These are phyloP conservation scores for Fusarium dimerum DNA, from an alignment of 2,329 filamentous ascomycete genomes.

Conservation along the genomic window DNA sequence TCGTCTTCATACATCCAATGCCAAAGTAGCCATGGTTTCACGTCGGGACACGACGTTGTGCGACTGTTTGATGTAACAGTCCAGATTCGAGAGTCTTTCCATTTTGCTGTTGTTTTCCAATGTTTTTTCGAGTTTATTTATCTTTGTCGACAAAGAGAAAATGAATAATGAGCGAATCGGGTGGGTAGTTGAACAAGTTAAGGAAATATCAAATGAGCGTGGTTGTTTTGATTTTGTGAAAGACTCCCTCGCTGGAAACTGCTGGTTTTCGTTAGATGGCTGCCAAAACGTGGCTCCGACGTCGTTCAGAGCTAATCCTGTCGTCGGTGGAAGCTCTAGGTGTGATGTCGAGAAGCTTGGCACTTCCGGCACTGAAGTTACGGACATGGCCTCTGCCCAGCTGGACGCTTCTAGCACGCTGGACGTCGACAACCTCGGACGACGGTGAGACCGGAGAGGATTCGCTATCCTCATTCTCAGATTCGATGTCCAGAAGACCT, in stretches of 20 bases:
- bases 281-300: constrained; percentile 22
- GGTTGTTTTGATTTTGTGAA: constrained; percentile 3
- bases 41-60: constrained; percentile 1
- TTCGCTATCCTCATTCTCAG: constrained; percentile 35
- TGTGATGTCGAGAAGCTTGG: constrained; percentile 69
- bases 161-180: constrained; percentile 35
- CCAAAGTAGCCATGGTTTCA: constrained; percentile 6
- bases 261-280: constrained; percentile 19
- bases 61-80: constrained; percentile 2
- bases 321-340: constrained; percentile 55
- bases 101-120: constrained; percentile 18
- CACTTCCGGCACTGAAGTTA: constrained; percentile 77
- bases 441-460: constrained; percentile 30
- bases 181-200: constrained; percentile 24
- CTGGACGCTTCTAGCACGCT: constrained; percentile 72
- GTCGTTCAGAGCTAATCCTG: constrained; percentile 39
- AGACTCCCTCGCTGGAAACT: constrained; percentile 24
- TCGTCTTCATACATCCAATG: constrained; percentile 28
- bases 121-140: constrained; percentile 21
- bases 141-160: constrained; percentile 29
- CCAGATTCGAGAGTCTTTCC: constrained; percentile 17
- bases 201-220: constrained; percentile 27
- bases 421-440: constrained; percentile 43
- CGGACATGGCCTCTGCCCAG: constrained; percentile 65
- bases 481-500: constrained; percentile 48